phyloP scores from a whole-genome alignment of 371 early-diverging fungal species.

The Amoeboaphelidium occidentale region DNA sequence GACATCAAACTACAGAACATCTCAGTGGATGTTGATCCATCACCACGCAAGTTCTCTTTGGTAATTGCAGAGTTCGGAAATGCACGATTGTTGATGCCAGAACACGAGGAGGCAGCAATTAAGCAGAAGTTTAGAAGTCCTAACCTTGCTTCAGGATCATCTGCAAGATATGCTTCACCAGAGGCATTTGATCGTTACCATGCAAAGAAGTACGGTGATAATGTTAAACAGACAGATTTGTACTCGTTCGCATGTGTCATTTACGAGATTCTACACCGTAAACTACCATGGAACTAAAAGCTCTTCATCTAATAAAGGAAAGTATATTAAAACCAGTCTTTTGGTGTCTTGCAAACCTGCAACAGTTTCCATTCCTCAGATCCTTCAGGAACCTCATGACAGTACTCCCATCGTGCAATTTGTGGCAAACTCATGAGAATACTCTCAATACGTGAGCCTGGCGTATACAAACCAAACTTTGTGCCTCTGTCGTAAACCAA shows the following conservation, averaged over 20 bases:
- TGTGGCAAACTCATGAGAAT: constrained; percentile 62
- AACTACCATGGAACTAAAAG: background rate
- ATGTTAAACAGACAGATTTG: background rate
- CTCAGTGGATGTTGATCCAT: background rate
- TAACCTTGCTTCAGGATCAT: background rate
- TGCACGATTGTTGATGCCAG: background rate
- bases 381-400: constrained; percentile 36
- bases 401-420: constrained; percentile 69
- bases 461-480: constrained; percentile 60
- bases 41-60: background rate
- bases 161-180: background rate
- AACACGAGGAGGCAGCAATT: background rate
- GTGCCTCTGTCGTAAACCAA: constrained; percentile 64
- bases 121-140: background rate
- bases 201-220: background rate
- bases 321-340: constrained; percentile 36
- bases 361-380: constrained; percentile 42
- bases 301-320: too few relatives aligned
- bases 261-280: background rate
- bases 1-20: background rate
- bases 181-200: background rate
- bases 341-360: constrained; percentile 48
- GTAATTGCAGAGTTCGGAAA: background rate
- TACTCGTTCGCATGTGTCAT: background rate
- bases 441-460: constrained; percentile 63